Conservation (phyloP, 257 asterid species). For the Solanum rostratum region DNA sequence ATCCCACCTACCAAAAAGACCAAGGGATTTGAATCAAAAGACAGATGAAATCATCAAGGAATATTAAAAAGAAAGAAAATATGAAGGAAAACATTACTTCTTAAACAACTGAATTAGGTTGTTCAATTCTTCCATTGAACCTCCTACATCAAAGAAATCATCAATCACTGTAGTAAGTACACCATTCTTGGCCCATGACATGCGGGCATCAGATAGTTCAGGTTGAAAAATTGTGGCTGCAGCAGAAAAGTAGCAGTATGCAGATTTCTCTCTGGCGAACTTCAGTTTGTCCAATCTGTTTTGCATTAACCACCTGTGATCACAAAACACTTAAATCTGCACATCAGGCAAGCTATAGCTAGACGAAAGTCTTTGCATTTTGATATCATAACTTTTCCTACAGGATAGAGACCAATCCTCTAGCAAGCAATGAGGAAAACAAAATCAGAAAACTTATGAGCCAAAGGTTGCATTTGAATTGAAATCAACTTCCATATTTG, state of each 20-base stretch:
- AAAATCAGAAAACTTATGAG: neutral
- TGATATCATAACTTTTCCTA: neutral
- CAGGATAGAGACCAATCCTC: neutral
- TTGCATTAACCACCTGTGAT: conserved; percentile 63
- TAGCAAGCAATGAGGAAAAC: neutral
- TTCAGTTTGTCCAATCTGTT: conserved; percentile 67
- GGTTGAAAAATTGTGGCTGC: conserved; percentile 63
- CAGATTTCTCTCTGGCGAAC: conserved; percentile 76
- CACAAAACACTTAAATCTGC: neutral
- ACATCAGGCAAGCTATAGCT: neutral
- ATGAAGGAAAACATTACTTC: conserved; percentile 23
- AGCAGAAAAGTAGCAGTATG: conserved; percentile 84
- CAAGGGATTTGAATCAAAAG: neutral
- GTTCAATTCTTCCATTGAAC: conserved; percentile 64
- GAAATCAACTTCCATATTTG: neutral
- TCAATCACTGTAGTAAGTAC: conserved; percentile 81
- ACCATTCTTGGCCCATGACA: conserved; percentile 89
- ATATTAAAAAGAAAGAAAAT: neutral
- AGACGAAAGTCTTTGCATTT: neutral
- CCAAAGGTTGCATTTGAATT: neutral
- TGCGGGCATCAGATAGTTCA: conserved; percentile 72
- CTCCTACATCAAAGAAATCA: conserved; percentile 86
- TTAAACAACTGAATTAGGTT: conserved; percentile 57
- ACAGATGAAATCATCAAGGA: neutral
- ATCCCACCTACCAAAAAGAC: conserved; percentile 55